Conservation (phyloP, 2,329 filamentous ascomycete species). For the Diaporthe eres region DNA sequence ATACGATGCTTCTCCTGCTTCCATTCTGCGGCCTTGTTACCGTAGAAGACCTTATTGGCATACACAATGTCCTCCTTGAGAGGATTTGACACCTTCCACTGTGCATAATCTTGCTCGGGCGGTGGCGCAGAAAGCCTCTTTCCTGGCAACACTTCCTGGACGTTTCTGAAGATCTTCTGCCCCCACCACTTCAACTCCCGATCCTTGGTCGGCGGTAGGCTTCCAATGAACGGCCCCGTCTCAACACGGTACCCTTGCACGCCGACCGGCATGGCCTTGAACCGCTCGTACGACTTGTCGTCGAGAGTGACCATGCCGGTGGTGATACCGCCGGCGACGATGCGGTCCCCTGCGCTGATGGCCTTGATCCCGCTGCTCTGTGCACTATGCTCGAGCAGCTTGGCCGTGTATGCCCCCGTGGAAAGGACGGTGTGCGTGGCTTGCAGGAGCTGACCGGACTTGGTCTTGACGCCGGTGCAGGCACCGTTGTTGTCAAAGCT, state of each 20-base stretch:
- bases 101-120: constrained; percentile 67
- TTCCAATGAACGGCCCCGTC: constrained; percentile 67
- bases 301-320: constrained; percentile 70
- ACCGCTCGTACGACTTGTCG: constrained; percentile 59
- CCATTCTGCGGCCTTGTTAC: constrained; percentile 67
- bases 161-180: constrained; percentile 71
- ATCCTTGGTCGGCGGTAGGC: constrained; percentile 66
- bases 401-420: constrained; percentile 71
- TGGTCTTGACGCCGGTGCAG: constrained; percentile 65
- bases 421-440: constrained; percentile 68
- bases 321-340: constrained; percentile 71
- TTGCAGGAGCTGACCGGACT: constrained; percentile 57
- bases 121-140: constrained; percentile 71
- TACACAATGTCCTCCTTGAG: constrained; percentile 72
- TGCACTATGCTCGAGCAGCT: constrained; percentile 67
- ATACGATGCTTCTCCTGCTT: constrained; percentile 74
- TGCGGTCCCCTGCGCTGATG: constrained; percentile 67
- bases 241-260: constrained; percentile 57
- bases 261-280: constrained; percentile 64
- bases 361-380: constrained; percentile 59
- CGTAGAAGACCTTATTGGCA: constrained; percentile 71
- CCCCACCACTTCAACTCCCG: constrained; percentile 73
- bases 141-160: constrained; percentile 65
- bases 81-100: constrained; percentile 71
- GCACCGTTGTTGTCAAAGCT: constrained; percentile 59